Percentiles rank a stretch among this genome's conserved stretches.
Evolutionary conservation across 73 alveolate species (phyloP).

Genomic region (Tetrahymena elliotti): DNA sequence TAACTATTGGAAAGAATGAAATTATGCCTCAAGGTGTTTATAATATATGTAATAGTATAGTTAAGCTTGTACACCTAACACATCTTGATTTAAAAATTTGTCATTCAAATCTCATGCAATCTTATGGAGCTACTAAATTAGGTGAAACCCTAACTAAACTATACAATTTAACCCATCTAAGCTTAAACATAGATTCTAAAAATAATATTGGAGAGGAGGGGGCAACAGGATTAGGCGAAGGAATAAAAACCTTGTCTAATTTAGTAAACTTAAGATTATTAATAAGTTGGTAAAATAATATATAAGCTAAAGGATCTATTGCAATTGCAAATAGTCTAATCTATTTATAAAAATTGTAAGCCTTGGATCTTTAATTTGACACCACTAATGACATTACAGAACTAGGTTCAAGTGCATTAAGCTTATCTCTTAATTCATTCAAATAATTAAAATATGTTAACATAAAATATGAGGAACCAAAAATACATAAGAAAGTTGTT

Average conservation of each 20-base stretch:
- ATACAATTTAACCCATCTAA: background rate
- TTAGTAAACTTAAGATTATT: background rate
- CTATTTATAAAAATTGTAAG: background rate
- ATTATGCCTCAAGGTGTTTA: background rate
- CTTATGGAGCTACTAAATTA: background rate
- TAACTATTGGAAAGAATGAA: background rate
- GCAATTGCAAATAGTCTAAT: background rate
- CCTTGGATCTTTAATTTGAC: background rate
- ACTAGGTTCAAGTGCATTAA: background rate
- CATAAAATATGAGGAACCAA: background rate
- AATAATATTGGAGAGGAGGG: background rate
- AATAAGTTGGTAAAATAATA: background rate
- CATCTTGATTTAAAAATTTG: background rate
- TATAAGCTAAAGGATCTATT: background rate
- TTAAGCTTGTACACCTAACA: background rate
- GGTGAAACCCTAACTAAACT: background rate
- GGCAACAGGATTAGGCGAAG: background rate
- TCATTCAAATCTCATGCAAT: background rate
- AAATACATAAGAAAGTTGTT: background rate
- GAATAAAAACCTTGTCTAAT: background rate
- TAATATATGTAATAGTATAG: background rate
- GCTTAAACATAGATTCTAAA: background rate
- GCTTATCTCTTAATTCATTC: background rate
- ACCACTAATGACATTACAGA: background rate
- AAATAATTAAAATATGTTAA: background rate